phyloP scores from a whole-genome alignment of 208 protist species.

The Trypanosoma rangeli region DNA sequence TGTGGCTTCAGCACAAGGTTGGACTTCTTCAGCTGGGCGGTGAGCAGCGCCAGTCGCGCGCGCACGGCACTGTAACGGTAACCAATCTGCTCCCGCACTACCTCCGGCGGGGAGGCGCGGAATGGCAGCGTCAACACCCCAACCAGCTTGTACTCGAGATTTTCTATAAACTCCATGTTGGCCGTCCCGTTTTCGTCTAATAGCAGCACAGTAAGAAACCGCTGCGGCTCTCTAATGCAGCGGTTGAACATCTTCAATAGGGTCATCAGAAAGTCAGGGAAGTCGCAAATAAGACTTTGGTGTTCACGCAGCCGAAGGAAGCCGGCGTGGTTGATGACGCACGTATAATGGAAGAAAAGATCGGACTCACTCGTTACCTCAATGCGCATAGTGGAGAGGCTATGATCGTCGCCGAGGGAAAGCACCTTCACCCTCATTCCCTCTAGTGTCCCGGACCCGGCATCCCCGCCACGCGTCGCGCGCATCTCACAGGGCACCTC shows the following conservation, averaged over 20 bases:
- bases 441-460: constrained; percentile 84
- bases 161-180: constrained; percentile 94
- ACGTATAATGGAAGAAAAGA: constrained; percentile 94
- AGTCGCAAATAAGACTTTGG: constrained; percentile 94
- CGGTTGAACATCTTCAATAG: constrained; percentile 93
- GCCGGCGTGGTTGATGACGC: constrained; percentile 84
- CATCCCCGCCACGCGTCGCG: constrained; percentile 59
- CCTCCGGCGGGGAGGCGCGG: constrained; percentile 76
- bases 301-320: constrained; percentile 84
- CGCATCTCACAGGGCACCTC: constrained; percentile 92
- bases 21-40: constrained; percentile 87
- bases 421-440: constrained; percentile 91
- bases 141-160: constrained; percentile 95
- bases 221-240: constrained; percentile 88
- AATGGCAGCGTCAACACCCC: constrained; percentile 91
- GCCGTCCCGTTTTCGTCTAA: constrained; percentile 80
- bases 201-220: constrained; percentile 87
- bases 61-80: constrained; percentile 93
- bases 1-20: constrained; percentile 48
- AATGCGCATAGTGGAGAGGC: constrained; percentile 63
- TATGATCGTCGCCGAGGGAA: constrained; percentile 83
- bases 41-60: constrained; percentile 84
- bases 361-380: constrained; percentile 92
- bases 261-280: constrained; percentile 91
- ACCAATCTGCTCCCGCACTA: constrained; percentile 90